These are phyloP conservation scores for Juglanconis juglandina DNA, from an alignment of 2,329 filamentous ascomycete genomes.

Conservation along the genomic window DNA sequence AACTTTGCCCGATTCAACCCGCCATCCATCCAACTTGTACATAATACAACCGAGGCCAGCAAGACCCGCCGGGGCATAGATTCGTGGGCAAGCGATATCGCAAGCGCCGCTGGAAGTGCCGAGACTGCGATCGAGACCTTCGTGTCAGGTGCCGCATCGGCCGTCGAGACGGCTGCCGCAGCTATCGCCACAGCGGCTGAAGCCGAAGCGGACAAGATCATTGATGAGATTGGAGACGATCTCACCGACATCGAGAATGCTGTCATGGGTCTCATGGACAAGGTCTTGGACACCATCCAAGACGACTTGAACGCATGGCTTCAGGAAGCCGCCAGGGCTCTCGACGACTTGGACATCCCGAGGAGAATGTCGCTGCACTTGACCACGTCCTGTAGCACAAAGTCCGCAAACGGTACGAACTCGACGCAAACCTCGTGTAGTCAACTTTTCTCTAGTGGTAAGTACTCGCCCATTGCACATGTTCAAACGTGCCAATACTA, in stretches of 20 bases:
- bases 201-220: conserved; percentile 16
- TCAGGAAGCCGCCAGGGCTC: conserved; percentile 8
- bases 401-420: not conserved
- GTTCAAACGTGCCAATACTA: not conserved
- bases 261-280: conserved; percentile 16
- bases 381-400: conserved; percentile 14
- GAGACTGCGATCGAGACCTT: conserved; percentile 5
- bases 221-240: conserved; percentile 14
- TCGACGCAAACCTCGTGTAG: conserved; percentile 8
- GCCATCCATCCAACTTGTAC: conserved; percentile 11
- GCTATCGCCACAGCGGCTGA: not conserved
- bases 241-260: conserved; percentile 13
- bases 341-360: conserved; percentile 14
- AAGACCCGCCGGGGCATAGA: conserved; percentile 11
- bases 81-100: conserved; percentile 1
- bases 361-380: conserved; percentile 15
- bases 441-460: conserved; percentile 11
- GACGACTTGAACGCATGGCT: conserved; percentile 17
- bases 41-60: conserved; percentile 7
- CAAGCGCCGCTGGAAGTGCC: not conserved
- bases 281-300: conserved; percentile 15
- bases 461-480: not conserved
- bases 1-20: conserved; percentile 14
- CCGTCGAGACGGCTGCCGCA: conserved; percentile 5
- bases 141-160: not conserved